phyloP scores from a whole-genome alignment of 2,329 filamentous ascomycete genomes.

The Fusarium hainanense region DNA sequence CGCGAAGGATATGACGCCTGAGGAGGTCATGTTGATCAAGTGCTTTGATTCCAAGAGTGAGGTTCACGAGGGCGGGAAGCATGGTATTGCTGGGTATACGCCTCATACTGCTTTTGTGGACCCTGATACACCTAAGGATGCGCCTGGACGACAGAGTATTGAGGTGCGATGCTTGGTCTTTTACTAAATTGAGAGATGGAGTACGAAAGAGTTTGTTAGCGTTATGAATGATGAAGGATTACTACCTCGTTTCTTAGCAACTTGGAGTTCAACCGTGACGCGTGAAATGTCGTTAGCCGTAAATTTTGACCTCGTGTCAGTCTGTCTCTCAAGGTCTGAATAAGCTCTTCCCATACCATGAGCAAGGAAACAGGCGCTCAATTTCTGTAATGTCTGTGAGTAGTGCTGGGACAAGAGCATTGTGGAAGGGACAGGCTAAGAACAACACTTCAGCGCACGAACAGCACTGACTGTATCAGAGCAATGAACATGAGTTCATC shows the following conservation, averaged over 20 bases:
- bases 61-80: slow-evolving; percentile 31
- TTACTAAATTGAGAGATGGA: slow-evolving; percentile 15
- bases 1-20: slow-evolving; percentile 44
- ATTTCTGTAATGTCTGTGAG: neutral
- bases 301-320: too few relatives aligned
- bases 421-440: neutral
- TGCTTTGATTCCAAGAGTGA: slow-evolving; percentile 45
- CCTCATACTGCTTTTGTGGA: slow-evolving; percentile 45
- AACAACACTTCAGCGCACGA: neutral
- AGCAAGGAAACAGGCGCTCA: neutral
- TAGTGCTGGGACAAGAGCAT: neutral
- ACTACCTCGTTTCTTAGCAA: too few relatives aligned
- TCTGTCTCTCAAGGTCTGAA: neutral
- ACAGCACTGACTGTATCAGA: neutral
- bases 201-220: neutral
- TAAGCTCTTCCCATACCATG: neutral
- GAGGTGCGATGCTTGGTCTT: slow-evolving; percentile 45
- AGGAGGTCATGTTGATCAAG: slow-evolving; percentile 46
- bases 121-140: slow-evolving; percentile 34
- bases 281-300: too few relatives aligned
- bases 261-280: too few relatives aligned
- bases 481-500: too few relatives aligned
- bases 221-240: neutral
- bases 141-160: slow-evolving; percentile 42
- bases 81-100: slow-evolving; percentile 38